A percentile compares a stretch with the other conserved stretches of the same genome.
Evolutionary conservation across 1,139 yeast genomes (phyloP).

Genomic region (Saccharomyces hybrid): DNA sequence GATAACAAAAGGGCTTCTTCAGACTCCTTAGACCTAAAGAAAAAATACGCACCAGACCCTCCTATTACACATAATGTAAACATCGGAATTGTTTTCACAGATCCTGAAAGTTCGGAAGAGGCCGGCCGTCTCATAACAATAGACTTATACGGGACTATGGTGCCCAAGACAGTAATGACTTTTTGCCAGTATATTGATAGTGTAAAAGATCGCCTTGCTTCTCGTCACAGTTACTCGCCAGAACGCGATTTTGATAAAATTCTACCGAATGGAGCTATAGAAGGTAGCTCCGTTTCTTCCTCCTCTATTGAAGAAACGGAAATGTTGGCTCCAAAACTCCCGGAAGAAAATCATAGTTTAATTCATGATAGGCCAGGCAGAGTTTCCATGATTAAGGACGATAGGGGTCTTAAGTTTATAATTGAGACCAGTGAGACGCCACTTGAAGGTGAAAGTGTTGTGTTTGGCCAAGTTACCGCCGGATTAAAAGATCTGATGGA

Average conservation of each 20-base stretch:
- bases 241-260: neutral
- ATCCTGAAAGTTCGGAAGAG: conserved; percentile 10
- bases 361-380: conserved; percentile 64
- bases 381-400: conserved; percentile 64
- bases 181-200: conserved; percentile 55
- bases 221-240: conserved; percentile 46
- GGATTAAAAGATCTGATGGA: conserved; percentile 53
- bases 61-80: conserved; percentile 27
- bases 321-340: neutral
- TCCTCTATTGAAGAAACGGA: neutral
- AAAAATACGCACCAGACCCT: conserved; percentile 28
- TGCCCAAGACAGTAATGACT: conserved; percentile 62
- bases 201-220: conserved; percentile 35
- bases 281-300: conserved; percentile 81
- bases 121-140: conserved; percentile 36
- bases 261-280: conserved; percentile 35
- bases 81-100: conserved; percentile 23
- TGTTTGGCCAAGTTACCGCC: conserved; percentile 64
- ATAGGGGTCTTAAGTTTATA: conserved; percentile 68
- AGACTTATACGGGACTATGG: conserved; percentile 65
- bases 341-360: conserved; percentile 58
- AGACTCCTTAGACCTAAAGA: conserved; percentile 8
- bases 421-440: conserved; percentile 25
- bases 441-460: conserved; percentile 54
- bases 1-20: conserved; percentile 2